Base-by-base conservation (phyloP, 2,329 filamentous ascomycete species). In the Xylogone sp. region DNA sequence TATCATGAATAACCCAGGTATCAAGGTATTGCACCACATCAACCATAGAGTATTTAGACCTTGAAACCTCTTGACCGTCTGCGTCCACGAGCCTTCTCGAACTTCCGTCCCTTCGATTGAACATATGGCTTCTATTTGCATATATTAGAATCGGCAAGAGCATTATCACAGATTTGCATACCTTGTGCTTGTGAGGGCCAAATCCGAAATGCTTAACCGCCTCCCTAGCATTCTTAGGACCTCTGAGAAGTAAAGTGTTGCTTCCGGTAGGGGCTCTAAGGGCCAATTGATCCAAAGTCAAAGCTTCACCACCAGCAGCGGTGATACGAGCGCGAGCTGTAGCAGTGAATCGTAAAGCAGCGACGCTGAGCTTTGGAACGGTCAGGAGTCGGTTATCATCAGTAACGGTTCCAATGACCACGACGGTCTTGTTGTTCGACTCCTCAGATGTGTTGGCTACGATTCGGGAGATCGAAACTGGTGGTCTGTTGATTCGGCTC, bases 1-100 rank as follows among this genome's bases (percentile, higher is more conserved):
- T 44, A 46, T 34, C 31, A 43, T 43, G 45, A 50, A 60, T 59
- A 57, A 45, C 56, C 55, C 56, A 49, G 57, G 49, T 57, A 56
- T 46, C 50, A 52, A 43, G 51, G 52, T 12, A 60, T 54, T 49
- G 51, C 50, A 51, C 46, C 47, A n/a, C n/a, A 51, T 29, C 52
- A 48, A 49, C 31, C 55, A 49, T 22, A 46, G 29, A 20, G 19
- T 19, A 57, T 74, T 90, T 96, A 99, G 74, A 99, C 94, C 91
- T 99, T 99, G 92, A 99, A 99, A 84, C 95, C 94, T 71, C 89
- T 86, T 69, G 92, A 97, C 75, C 91, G 83, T 87, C 94, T 95
- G 79, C 94, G 92, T 78, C 94, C 95, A 94, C 94, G 92, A 71
- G 92, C 94, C 71, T 86, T 84, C 87, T 99, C 95, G 83, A 99